Evolutionary conservation across 148 eudicot species (phyloP).

Genomic region (Vaccinium vitisidaea): DNA sequence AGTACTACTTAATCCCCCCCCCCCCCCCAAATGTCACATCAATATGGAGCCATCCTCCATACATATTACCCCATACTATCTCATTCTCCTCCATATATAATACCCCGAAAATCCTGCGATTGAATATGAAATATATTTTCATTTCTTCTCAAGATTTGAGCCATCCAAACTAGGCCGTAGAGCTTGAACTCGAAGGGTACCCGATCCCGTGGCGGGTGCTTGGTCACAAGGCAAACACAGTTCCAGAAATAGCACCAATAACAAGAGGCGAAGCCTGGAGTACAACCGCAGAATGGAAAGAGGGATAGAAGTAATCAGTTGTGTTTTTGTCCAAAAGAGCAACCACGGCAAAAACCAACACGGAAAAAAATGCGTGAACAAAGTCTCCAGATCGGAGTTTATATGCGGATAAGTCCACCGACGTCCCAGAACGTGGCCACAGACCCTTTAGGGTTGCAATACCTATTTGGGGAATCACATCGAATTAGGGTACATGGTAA

Average conservation of each 20-base stretch:
- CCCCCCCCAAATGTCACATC: no score
- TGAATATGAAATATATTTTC: neutral
- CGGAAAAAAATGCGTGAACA: conserved; percentile 56
- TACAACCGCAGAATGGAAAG: conserved; percentile 44
- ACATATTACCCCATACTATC: no score
- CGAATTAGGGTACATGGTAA: neutral
- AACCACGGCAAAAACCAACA: conserved; percentile 58
- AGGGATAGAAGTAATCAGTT: conserved; percentile 56
- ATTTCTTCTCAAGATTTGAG: neutral
- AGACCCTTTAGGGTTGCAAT: conserved; percentile 24
- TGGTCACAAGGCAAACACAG: conserved; percentile 61
- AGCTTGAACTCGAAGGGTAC: conserved; percentile 26
- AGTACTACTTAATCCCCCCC: no score
- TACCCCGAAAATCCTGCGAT: neutral
- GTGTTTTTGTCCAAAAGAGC: conserved; percentile 58
- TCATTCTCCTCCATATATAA: no score
- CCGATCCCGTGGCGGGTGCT: conserved; percentile 80
- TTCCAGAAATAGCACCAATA: conserved; percentile 50
- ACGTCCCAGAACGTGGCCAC: conserved; percentile 37
- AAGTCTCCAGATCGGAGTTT: conserved; percentile 53
- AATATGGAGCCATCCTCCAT: no score
- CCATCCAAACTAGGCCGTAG: neutral
- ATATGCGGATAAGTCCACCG: conserved; percentile 41
- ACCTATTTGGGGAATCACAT: neutral
- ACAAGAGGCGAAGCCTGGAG: conserved; percentile 69